Base-by-base conservation (phyloP, 495 filamentous ascomycete genomes). In the Penicillium silybi region DNA sequence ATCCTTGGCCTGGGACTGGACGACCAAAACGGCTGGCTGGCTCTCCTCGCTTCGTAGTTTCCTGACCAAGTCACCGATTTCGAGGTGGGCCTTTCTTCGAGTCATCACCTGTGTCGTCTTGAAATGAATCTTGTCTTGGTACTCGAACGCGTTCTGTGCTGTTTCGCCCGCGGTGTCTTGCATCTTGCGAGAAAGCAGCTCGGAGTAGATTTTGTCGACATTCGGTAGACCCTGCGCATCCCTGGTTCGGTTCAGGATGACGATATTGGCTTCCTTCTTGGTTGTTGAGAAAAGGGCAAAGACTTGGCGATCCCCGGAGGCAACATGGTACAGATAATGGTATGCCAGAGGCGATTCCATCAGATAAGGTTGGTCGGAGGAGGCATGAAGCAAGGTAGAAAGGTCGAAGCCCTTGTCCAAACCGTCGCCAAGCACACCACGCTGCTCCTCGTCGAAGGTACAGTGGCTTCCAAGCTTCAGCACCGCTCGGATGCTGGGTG, bases 321-420 rank as follows among this genome's bases (percentile, higher is more conserved):
- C 82, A 59, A 97, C 84, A 64, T 99, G 93, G 47, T 96, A 97
- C 19, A 99, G 69, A 63, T 92, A 96, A 41, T 96, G 71, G 63
- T 92, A 97, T 6, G 82, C 82, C 62, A 97, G 70, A 9, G 80
- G 73, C 6, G 81, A 78, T 5, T 85, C 74, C 37, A 76, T 63
- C 9, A 96, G 80, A 59, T 99, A 99, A 1, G 85, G 79, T 48
- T 76, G 77, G 32, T 86, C 81, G 18, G 86, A 79, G 4, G 74
- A 64, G 1, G 86, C 83, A 37, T 82, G 79, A 51, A 80, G 83
- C 41, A 99, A 69, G 3, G 85, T 79, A 2, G 85, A 84, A 8
- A 99, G 78, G 56, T 96, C 92, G 63, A 99, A 99, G 2, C 93
- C 93, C 54, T 89, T 84, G 45, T 97, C 93, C 25, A 99, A 75